Conservation (phyloP, 2,329 filamentous ascomycete genomes). For the Colletotrichum lini region DNA sequence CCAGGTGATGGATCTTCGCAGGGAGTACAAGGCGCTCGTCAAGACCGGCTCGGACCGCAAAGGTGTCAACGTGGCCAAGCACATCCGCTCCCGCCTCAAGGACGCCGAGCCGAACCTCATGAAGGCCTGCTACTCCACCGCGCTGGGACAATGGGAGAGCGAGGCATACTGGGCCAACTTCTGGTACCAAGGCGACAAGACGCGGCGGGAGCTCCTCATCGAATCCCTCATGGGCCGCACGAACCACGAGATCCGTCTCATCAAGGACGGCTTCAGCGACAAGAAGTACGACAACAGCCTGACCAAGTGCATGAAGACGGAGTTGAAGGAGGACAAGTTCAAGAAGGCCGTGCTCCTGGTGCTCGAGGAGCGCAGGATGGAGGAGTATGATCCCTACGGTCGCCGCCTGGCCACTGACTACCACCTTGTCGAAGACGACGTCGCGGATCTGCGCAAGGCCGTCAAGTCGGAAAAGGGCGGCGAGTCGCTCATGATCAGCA, state of each 20-base stretch:
- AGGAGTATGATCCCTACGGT: slow-evolving; percentile 80
- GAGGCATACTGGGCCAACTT: slow-evolving; percentile 99
- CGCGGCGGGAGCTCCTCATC: slow-evolving; percentile 89
- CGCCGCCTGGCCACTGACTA: slow-evolving; percentile 70
- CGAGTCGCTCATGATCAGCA: slow-evolving; percentile 88
- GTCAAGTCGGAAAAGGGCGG: slow-evolving; percentile 84
- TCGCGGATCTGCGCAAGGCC: slow-evolving; percentile 76
- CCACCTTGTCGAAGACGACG: slow-evolving; percentile 77
- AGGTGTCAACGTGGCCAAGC: slow-evolving; percentile 88
- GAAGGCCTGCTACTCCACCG: slow-evolving; percentile 92
- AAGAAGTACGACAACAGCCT: slow-evolving; percentile 91
- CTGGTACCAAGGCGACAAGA: slow-evolving; percentile 93
- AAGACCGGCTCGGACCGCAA: slow-evolving; percentile 81
- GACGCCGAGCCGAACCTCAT: slow-evolving; percentile 82
- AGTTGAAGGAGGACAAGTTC: slow-evolving; percentile 97
- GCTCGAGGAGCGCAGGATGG: slow-evolving; percentile 86
- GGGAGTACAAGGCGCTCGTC: slow-evolving; percentile 91
- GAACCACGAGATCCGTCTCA: slow-evolving; percentile 87
- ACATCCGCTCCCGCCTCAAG: slow-evolving; percentile 83
- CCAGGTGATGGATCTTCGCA: slow-evolving; percentile 87
- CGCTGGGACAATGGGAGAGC: slow-evolving; percentile 90
- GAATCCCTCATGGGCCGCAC: slow-evolving; percentile 92
- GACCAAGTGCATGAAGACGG: slow-evolving; percentile 88
- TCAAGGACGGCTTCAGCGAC: slow-evolving; percentile 91
- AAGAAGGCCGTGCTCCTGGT: slow-evolving; percentile 88